Evolutionary conservation across 495 filamentous ascomycete genomes (phyloP), one percentile per base, ranked within the genome.

Genomic region (Pyrenula massariospora): DNA sequence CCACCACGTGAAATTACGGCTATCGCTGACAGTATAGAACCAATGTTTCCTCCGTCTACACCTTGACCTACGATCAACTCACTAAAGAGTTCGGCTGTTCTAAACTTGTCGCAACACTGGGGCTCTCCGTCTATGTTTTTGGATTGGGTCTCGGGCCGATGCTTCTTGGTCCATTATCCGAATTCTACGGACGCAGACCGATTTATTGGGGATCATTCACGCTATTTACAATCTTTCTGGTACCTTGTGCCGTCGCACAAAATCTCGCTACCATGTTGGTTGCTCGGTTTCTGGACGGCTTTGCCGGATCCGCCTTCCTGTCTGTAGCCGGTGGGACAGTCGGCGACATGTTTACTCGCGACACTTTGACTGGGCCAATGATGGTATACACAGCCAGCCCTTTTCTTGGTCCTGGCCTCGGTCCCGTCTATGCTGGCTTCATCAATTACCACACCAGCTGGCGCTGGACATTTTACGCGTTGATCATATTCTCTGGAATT

Each of bases 291-390:
- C 78, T 98, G 60, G 84, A 86, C 62, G 93, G 93, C 0, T 67
- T 96, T 15, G 79, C 89, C 0, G 92, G 93, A 5, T 86, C 82
- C 58, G 91, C 92, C 1, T 97, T 98, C 66, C 70, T 98, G 52
- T 86, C 82, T 55, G 92, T 97, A 2, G 87, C 91, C 2, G 92
- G 93, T 24, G 92, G 91, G 0, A 95, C 90, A 1, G 87, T 96
- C 2, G 91, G 89, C 10, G 91, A 98, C 66, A 70, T 96, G 70
- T 97, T 96, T 67, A 72, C 73, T 15, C 82, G 82, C 22, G 75
- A 88, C 51, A 79, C 91, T 53, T 84, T 96, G 53, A 82, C 81
- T 55, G 76, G 78, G 25, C 86, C 85, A 2, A 88, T 89, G 85
- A 86, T 87, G 84, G 65, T 95, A 11, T 95, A 91, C 63, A 88